Evolutionary conservation across 371 early-diverging fungal species (phyloP).

Genomic region (Mortierella sp.): DNA sequence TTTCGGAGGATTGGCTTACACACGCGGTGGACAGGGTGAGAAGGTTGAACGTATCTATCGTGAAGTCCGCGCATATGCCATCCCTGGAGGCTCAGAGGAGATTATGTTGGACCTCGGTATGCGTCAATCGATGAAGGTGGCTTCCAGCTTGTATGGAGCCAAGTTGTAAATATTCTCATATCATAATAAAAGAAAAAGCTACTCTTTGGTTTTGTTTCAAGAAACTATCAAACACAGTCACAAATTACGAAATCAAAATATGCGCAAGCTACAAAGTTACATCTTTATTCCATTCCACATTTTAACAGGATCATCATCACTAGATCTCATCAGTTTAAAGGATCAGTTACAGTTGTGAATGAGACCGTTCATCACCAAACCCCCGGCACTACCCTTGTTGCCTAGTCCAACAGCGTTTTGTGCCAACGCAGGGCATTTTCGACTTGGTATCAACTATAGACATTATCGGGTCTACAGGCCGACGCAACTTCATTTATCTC

Average conservation of each 20-base stretch:
- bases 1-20: constrained; percentile 90
- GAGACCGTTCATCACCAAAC: constrained; percentile 2
- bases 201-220: too few relatives aligned
- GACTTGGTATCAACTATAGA: not conserved
- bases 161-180: constrained; percentile 16
- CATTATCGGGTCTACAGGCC: not conserved
- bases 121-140: constrained; percentile 66
- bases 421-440: not conserved
- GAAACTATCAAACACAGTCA: not conserved
- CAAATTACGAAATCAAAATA: constrained; percentile 1
- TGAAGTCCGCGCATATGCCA: constrained; percentile 65
- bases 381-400: not conserved
- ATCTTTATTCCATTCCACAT: too few relatives aligned
- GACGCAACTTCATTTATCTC: not conserved
- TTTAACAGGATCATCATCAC: not conserved
- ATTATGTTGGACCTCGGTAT: constrained; percentile 86
- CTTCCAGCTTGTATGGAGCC: constrained; percentile 24
- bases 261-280: not conserved
- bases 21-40: constrained; percentile 87
- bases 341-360: not conserved
- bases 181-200: not conserved
- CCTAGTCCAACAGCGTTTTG: not conserved
- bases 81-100: constrained; percentile 93
- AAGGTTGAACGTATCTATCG: constrained; percentile 89
- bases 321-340: not conserved